Evolutionary conservation across 768 basidiomycete species (phyloP), one percentile per base, ranked within the genome.

Genomic region (Boletus sp.): DNA sequence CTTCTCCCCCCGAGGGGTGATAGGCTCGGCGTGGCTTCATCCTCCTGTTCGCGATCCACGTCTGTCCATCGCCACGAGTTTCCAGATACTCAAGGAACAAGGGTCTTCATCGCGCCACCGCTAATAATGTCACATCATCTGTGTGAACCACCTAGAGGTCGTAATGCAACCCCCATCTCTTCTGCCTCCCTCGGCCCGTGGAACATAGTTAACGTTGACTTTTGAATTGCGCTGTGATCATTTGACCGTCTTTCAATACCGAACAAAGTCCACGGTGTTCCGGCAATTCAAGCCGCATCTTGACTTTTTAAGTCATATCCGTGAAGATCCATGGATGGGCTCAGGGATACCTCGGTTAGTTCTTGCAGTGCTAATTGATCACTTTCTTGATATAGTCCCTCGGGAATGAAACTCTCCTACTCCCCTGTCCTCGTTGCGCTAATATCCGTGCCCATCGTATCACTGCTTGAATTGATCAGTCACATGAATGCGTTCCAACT

Each of bases 401-500:
- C 62, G 61, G 61, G 61, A 60, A 64, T 64, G 62, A 62, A 47
- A 14, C 5, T 28, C 5, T 18, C 49, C 30, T 12, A 28, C 55
- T 36, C 32, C 7, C 29, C 5, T 44, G 49, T 32, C 47, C 41
- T 48, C 60, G 8, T 59, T 61, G 61, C 41, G 40, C 18, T 20
- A 51, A 53, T 58, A 28, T 54, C 61, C 62, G 62, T 11, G 7
- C 14, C 29, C 52, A 30, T 58, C 60, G 61, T 63, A 49, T 63
- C 60, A 58, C 50, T 30, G 24, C 32, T 24, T 4, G 28, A 29
- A 41, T 18, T 24, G 41, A 58, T 63, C 55, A 14, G 42, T 58
- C 56, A 58, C 61, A 60, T 59, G 57, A 60, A 60, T 78, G 7
- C 17, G 14, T 8, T 46, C 39, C 50, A 28, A 33, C 33, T 20